These are phyloP conservation scores for Candida ponderosae DNA, from an alignment of 805 yeast genomes.

Conservation along the genomic window DNA sequence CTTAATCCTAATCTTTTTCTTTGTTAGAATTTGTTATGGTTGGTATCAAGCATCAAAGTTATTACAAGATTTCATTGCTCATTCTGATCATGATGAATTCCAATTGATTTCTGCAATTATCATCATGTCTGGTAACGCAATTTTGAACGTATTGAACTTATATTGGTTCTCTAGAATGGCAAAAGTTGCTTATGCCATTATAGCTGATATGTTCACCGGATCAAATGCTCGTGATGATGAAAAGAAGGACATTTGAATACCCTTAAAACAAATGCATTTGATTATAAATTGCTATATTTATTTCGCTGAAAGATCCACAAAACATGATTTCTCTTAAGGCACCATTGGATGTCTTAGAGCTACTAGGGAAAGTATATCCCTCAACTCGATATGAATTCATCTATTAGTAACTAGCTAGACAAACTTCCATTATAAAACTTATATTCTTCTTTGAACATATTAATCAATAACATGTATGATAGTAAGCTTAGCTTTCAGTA, in stretches of 20 bases:
- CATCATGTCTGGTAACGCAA: constrained; percentile 36
- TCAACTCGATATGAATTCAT: too few relatives aligned
- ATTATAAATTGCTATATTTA: too few relatives aligned
- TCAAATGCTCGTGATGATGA: constrained; percentile 15
- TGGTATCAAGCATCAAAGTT: constrained; percentile 50
- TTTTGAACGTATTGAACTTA: constrained; percentile 55
- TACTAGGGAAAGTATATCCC: too few relatives aligned
- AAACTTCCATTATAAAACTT: too few relatives aligned
- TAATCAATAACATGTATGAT: too few relatives aligned
- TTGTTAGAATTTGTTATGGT: constrained; percentile 71
- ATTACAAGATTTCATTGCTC: constrained; percentile 33
- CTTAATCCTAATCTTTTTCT: constrained; percentile 57
- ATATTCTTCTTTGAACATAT: too few relatives aligned
- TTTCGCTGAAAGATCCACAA: too few relatives aligned
- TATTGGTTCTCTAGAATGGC: constrained; percentile 82
- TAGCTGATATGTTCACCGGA: constrained; percentile 20
- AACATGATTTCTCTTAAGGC: too few relatives aligned
- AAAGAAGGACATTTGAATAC: constrained; percentile 16
- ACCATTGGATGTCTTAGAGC: too few relatives aligned
- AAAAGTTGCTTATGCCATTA: constrained; percentile 44
- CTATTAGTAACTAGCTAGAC: too few relatives aligned
- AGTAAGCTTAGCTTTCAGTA: too few relatives aligned
- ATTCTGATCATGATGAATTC: constrained; percentile 32
- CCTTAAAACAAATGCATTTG: too few relatives aligned
- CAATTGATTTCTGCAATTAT: constrained; percentile 29